phyloP scores from a whole-genome alignment of 2,329 filamentous ascomycete species.

The Aspergillus unguis region DNA sequence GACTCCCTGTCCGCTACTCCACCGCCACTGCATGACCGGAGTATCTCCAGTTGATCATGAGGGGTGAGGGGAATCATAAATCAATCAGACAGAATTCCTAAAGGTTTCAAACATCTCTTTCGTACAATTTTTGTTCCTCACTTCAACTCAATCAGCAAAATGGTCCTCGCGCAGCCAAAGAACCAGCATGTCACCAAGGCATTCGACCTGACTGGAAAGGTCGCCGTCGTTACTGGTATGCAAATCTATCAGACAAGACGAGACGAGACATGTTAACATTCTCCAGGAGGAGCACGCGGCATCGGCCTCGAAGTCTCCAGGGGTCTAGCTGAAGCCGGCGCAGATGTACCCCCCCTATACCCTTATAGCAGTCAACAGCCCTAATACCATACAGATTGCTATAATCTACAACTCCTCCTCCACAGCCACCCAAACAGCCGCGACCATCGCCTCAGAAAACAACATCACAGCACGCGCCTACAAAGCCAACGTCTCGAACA shows the following conservation, averaged over 20 bases:
- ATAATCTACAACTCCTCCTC: slow-evolving; percentile 32
- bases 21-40: too few relatives aligned
- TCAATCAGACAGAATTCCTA: not conserved
- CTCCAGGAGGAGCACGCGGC: slow-evolving; percentile 20
- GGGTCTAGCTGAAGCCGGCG: slow-evolving; percentile 40
- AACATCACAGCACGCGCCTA: slow-evolving; percentile 33
- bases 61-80: too few relatives aligned
- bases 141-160: not conserved
- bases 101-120: not conserved
- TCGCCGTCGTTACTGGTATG: not conserved
- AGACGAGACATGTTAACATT: not conserved
- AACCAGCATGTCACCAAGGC: slow-evolving; percentile 1
- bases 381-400: slow-evolving; percentile 23
- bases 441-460: slow-evolving; percentile 26
- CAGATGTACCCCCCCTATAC: slow-evolving; percentile 25
- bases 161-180: not conserved
- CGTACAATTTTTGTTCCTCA: not conserved
- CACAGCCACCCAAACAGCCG: slow-evolving; percentile 23
- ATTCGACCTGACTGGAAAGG: slow-evolving; percentile 3
- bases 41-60: too few relatives aligned
- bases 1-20: too few relatives aligned
- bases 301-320: slow-evolving; percentile 41
- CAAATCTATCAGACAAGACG: not conserved
- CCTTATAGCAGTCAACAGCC: not conserved
- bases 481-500: slow-evolving; percentile 31